Evolutionary conservation across 768 basidiomycete genomes (phyloP), one percentile per base, ranked within the genome.

Genomic region (Tulasnella sp.): DNA sequence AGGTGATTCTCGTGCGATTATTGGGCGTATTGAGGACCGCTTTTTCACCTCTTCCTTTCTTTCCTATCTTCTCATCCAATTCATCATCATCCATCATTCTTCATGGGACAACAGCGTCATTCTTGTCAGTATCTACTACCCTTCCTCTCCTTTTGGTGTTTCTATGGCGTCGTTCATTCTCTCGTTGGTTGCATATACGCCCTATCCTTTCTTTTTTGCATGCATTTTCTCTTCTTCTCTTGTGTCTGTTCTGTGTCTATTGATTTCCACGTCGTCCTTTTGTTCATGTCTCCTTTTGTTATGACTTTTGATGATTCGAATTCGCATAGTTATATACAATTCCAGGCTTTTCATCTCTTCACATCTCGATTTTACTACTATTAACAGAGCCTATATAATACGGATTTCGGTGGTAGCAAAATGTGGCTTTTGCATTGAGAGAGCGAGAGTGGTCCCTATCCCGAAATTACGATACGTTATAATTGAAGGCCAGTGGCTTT

Each of bases 181-280:
- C 7, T 72, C 71, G 3, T 72, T 10, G 19, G 34, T 72, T 72
- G 27, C 39, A 36, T 72, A 40, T 36, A 36, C 39, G 27, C 71
- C 71, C n/a, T n/a, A n/a, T n/a, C 19, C 71, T 72, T 24, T 3
- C 31, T 72, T 24, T 21, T 72, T 36, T 40, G 39, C 39, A 72
- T 72, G 71, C 71, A 72, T 72, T 18, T 72, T 40, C n/a, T 72
- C 24, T 71, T 71, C 71, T 71, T 71, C 19, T 72, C 27, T 44
- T 44, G 42, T 44, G 42, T 44, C 42, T 44, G 42, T 44, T 72
- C 36, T 36, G 19, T 40, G 21, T 19, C 24, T 7, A 4, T 24
- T 72, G 31, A 18, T 1, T 31, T 52, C 19, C 24, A 3, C 5
- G 24, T 52, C 48, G 18, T 52, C 48, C 21, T 52, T n/a, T 52